These are phyloP conservation scores for Macrolepiota albuminosa DNA, from an alignment of 768 basidiomycete species.

Conservation along the genomic window DNA sequence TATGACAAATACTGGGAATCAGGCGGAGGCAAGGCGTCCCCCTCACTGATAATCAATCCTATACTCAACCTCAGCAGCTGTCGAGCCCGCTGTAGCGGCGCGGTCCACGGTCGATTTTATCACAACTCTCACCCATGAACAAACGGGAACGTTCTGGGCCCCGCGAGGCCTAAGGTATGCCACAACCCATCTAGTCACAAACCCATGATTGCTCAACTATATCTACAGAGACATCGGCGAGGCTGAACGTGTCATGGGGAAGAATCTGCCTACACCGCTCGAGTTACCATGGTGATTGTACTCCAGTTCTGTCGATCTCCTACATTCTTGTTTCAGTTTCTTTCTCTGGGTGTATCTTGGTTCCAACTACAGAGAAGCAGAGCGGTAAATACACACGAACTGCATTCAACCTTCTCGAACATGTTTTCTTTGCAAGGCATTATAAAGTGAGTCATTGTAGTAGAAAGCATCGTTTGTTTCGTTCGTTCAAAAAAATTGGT, in stretches of 20 bases:
- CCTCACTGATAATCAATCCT: too few species aligned
- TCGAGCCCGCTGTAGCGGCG: constrained; percentile 40
- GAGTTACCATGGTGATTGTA: constrained; percentile 33
- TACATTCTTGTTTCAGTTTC: background rate
- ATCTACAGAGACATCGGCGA: constrained; percentile 37
- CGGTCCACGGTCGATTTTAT: constrained; percentile 33
- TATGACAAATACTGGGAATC: constrained; percentile 39
- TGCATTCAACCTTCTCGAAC: too few species aligned
- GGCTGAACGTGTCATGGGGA: constrained; percentile 35
- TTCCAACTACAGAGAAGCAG: too few species aligned
- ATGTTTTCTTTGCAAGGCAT: too few species aligned
- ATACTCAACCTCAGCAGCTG: constrained; percentile 21
- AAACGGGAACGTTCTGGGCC: constrained; percentile 42
- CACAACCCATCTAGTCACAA: too few species aligned
- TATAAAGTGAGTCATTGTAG: too few species aligned
- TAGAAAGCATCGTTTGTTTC: too few species aligned
- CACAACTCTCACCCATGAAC: constrained; percentile 23
- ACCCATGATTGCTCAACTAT: background rate
- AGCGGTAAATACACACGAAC: too few species aligned
- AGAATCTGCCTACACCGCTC: constrained; percentile 33
- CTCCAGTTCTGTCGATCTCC: too few species aligned
- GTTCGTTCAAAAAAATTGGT: too few species aligned
- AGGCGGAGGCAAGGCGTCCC: constrained; percentile 31
- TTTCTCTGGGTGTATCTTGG: background rate
- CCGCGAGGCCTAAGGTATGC: constrained; percentile 36